A percentile compares a stretch with the other conserved stretches of the same genome.
Evolutionary conservation across 2,329 filamentous ascomycete species (phyloP).

Genomic region (Cladosporium sphaerospermum): DNA sequence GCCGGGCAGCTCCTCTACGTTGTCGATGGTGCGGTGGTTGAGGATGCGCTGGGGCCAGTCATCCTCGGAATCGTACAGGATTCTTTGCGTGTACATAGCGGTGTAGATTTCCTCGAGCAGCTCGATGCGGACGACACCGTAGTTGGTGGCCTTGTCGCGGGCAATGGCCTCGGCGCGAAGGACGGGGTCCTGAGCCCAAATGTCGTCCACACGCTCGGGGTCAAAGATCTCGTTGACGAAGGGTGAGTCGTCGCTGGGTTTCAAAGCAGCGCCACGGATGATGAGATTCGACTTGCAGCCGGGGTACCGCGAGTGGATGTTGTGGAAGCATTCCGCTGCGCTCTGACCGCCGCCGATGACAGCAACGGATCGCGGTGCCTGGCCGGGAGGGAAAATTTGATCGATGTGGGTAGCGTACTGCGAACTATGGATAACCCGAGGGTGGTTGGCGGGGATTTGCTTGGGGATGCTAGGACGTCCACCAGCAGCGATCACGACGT

Average conservation of each 20-base stretch:
- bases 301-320: slow-evolving; percentile 74
- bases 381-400: slow-evolving; percentile 51
- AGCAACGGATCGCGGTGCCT: slow-evolving; percentile 64
- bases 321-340: slow-evolving; percentile 91
- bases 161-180: slow-evolving; percentile 57
- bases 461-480: slow-evolving; percentile 65
- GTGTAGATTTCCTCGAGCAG: slow-evolving; percentile 86
- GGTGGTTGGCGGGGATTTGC: slow-evolving; percentile 61
- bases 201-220: slow-evolving; percentile 70
- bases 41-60: slow-evolving; percentile 80
- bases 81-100: slow-evolving; percentile 76
- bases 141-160: slow-evolving; percentile 81
- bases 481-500: slow-evolving; percentile 65
- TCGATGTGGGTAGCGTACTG: slow-evolving; percentile 66
- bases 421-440: slow-evolving; percentile 79
- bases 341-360: slow-evolving; percentile 88
- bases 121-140: slow-evolving; percentile 85
- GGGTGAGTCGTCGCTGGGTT: slow-evolving; percentile 90
- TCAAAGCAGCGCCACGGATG: slow-evolving; percentile 75
- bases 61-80: slow-evolving; percentile 63
- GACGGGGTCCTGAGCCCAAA: slow-evolving; percentile 61
- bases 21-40: slow-evolving; percentile 58
- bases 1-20: slow-evolving; percentile 36
- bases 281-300: slow-evolving; percentile 71
- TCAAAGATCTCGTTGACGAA: slow-evolving; percentile 98